phyloP scores from a whole-genome alignment of 768 basidiomycete genomes.

The Leccinum subgranulosum region DNA sequence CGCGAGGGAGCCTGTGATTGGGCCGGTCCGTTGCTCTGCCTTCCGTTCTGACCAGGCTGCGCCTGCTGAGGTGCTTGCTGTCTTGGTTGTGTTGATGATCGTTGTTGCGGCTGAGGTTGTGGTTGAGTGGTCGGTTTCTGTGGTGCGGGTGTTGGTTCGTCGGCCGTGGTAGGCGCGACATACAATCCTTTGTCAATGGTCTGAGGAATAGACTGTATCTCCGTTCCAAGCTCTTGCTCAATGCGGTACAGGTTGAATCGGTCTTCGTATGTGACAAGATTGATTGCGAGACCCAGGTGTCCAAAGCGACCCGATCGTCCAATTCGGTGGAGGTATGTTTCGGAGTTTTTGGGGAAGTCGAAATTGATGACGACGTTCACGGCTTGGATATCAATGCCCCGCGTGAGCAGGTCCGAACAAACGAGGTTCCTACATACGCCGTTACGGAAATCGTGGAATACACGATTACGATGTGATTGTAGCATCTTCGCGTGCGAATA shows the following conservation, averaged over 20 bases:
- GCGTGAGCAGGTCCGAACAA: constrained; percentile 95
- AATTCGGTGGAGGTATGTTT: constrained; percentile 98
- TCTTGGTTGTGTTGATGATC: constrained; percentile 22
- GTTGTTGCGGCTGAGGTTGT: constrained; percentile 33
- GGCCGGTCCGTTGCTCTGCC: constrained; percentile 24
- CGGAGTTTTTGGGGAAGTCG: constrained; percentile 98
- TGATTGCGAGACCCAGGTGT: constrained; percentile 95
- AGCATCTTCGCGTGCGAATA: constrained; percentile 99
- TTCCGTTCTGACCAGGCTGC: constrained; percentile 26
- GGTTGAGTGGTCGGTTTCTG: constrained; percentile 35
- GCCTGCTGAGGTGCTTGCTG: constrained; percentile 28
- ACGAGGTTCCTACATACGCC: constrained; percentile 98
- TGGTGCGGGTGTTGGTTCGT: constrained; percentile 47
- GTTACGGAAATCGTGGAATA: constrained; percentile 99
- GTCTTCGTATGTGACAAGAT: constrained; percentile 97
- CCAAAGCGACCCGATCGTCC: constrained; percentile 98
- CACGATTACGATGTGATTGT: constrained; percentile 96
- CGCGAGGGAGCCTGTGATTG: constrained; percentile 24
- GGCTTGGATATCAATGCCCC: constrained; percentile 99
- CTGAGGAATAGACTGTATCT: constrained; percentile 94
- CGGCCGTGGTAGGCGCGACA: constrained; percentile 67
- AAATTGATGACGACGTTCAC: constrained; percentile 99
- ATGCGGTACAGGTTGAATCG: constrained; percentile 97
- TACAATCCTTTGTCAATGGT: constrained; percentile 89
- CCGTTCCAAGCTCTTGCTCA: constrained; percentile 97